Conservation (phyloP, 2,329 filamentous ascomycete species). For the Fusarium poae region DNA sequence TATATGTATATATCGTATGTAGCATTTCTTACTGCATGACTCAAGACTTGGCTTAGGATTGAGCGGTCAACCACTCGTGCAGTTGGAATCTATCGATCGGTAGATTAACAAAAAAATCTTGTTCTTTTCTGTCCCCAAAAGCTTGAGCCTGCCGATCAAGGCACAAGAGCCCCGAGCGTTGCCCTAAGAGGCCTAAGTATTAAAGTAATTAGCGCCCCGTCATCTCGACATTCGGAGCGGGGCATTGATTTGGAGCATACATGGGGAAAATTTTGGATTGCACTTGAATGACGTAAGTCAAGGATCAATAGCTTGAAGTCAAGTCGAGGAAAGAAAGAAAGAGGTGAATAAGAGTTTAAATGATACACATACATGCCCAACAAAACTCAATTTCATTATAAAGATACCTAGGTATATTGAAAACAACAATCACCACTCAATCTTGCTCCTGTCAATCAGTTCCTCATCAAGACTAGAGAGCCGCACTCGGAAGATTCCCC, state of each 20-base stretch:
- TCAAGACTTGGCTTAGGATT: slow-evolving; percentile 5
- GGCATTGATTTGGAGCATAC: slow-evolving; percentile 22
- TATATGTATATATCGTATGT: neutral
- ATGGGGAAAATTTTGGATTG: slow-evolving; percentile 27
- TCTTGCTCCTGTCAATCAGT: slow-evolving; percentile 19
- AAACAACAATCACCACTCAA: neutral
- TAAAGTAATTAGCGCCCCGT: slow-evolving; percentile 23
- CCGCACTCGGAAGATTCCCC: slow-evolving; percentile 33
- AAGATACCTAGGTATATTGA: neutral
- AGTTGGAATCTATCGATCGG: neutral
- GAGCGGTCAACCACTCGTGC: slow-evolving; percentile 2
- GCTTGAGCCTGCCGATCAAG: slow-evolving; percentile 12
- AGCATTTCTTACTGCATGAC: slow-evolving; percentile 19
- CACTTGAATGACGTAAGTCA: slow-evolving; percentile 38
- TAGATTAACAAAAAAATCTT: neutral
- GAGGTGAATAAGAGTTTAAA: neutral
- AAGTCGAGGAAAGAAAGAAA: slow-evolving; percentile 1
- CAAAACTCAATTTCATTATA: neutral
- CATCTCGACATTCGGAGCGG: slow-evolving; percentile 7
- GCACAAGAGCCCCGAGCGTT: slow-evolving; percentile 31
- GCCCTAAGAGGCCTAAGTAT: slow-evolving; percentile 11
- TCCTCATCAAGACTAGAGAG: slow-evolving; percentile 27
- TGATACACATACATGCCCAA: neutral
- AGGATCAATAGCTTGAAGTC: slow-evolving; percentile 9
- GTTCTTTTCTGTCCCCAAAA: slow-evolving; percentile 6